Base-by-base conservation (phyloP, 768 basidiomycete species). In the Leccinum subgranulosum region DNA sequence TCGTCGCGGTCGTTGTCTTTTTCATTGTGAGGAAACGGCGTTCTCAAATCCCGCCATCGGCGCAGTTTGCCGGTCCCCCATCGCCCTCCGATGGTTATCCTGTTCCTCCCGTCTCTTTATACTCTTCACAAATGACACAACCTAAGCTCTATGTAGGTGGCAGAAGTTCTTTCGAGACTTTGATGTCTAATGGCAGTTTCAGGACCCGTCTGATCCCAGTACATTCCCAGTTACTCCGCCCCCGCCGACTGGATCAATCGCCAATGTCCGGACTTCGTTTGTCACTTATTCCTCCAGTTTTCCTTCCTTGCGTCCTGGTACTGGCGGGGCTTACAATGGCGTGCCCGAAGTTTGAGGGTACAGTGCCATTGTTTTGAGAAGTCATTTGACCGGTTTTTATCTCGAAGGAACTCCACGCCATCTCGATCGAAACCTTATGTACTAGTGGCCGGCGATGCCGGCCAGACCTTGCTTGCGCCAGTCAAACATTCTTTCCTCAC, bases 201-300 rank as follows among this genome's bases (percentile, higher is more conserved):
- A 75, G 74, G 67, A 75, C 29, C 74, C 74, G 2, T 69, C 74
- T 33, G 75, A 75, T 51, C 74, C 74, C 9, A 69, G 65, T 29
- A 75, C 74, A 41, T 75, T 75, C 69, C 75, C 75, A n/a, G n/a
- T 55, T 41, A 58, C 72, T 6, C 66, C 73, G 3, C 57, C 62
- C 34, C 58, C 63, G 8, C 49, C 60, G n/a, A 62, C 56, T 10
- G 54, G 19, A 27, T 53, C 59, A 3, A 59, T 58, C 3, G 54
- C 34, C 12, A 62, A 60, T 9, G 10, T 56, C 33, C 62, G 53
- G 21, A 50, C 27, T 15, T n/a, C 55, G 25, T 15, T 48, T 19
- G 10, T 60, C 28, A 54, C 49, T 17, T 60, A 70, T 21, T 55
- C 70, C 36, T 36, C 34, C 6, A 36, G 15, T 36, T 19, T 25